Base-by-base conservation (phyloP, 2,329 filamentous ascomycete species). In the Lecanicillium sp. region DNA sequence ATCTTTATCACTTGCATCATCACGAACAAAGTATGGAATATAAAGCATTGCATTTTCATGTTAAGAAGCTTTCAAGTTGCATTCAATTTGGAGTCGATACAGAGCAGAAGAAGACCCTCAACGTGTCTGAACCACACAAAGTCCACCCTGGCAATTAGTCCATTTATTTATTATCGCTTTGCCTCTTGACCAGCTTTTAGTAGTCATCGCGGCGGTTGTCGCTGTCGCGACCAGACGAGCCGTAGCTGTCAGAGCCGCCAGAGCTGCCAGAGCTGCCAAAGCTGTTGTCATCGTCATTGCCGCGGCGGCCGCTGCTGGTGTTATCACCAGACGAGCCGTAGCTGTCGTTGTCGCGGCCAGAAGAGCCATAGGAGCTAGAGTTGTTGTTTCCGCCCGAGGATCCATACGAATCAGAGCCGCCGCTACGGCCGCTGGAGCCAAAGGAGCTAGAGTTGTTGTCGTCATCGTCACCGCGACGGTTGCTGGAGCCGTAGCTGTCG, bases 241-340 rank as follows among this genome's bases (percentile, higher is more conserved):
- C 51, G 34, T 47, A 52, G 3, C 40, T 47, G 18, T 47, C 43
- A 29, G 39, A 43, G 37, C 45, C 40, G 40, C 33, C 30, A 19
- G 33, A 38, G 19, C 33, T 20, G 22, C 45, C 28, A 5, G 49
- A 52, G 17, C 46, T 53, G 31, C 50, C 49, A 33, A 50, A 49
- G 20, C 34, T 41, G 36, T 34, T 36, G 34, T 45, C 44, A 33
- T 49, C 47, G 41, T 42, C 37, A 13, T 29, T 29, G 35, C 40
- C 34, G 40, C 44, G 42, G 36, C 30, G 27, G 19, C 32, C 10
- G 17, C 18, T 37, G 25, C 34, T 35, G 36, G 47, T 43, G 43
- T 47, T 44, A 19, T 35, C 45, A 40, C 39, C 36, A 10, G 44
- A 46, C n/a, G 47, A 45, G 35, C 48, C 48, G 33, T 48, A 51